These are phyloP conservation scores for Kalaharituber pfeilii DNA, from an alignment of 2,329 filamentous ascomycete species.

Conservation along the genomic window DNA sequence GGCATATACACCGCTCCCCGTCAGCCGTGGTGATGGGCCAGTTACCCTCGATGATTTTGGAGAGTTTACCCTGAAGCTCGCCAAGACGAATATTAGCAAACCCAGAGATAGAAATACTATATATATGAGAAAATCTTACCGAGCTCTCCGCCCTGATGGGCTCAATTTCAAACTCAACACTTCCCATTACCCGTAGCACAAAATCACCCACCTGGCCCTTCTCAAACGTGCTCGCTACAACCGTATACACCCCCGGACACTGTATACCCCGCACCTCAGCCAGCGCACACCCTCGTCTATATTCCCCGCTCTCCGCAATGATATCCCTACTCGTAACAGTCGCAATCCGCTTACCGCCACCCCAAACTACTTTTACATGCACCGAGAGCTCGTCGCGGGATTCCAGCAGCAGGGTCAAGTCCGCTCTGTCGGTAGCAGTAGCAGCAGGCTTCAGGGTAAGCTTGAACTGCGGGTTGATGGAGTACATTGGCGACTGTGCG, in stretches of 20 bases:
- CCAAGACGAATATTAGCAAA: neutral
- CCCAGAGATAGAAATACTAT: neutral
- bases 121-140: neutral
- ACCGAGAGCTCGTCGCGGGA: constrained; percentile 53
- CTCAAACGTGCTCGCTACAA: constrained; percentile 84
- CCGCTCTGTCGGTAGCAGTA: constrained; percentile 34
- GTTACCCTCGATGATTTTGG: neutral
- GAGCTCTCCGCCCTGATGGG: neutral
- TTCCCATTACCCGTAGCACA: constrained; percentile 41
- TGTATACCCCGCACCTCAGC: constrained; percentile 34
- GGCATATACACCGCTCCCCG: neutral
- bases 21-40: neutral
- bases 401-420: constrained; percentile 57
- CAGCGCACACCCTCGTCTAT: constrained; percentile 61
- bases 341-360: constrained; percentile 52
- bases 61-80: neutral
- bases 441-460: constrained; percentile 28
- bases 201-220: constrained; percentile 59
- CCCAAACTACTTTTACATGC: constrained; percentile 72
- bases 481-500: constrained; percentile 51
- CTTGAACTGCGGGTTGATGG: constrained; percentile 74
- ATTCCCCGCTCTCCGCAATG: constrained; percentile 69
- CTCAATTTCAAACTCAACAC: neutral
- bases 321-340: constrained; percentile 58
- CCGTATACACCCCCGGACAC: constrained; percentile 55